Conservation (phyloP, 192 early-diverging fungal genomes). For the Linnemannia exigua region DNA sequence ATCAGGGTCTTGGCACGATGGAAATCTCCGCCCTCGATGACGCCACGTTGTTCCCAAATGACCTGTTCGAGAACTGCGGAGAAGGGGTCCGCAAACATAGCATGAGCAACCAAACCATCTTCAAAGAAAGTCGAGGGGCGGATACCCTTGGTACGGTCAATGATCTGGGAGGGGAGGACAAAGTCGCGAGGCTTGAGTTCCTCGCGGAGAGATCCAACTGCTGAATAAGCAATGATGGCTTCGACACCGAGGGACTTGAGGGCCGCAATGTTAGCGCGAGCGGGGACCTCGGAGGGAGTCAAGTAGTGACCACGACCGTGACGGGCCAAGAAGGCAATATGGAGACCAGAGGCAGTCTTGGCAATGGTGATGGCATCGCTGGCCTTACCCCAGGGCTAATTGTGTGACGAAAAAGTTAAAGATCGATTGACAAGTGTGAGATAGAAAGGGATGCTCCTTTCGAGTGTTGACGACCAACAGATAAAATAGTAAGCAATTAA, state of each 20-base stretch:
- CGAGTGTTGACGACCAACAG: background rate
- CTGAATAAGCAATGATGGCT: slow-evolving; percentile 95
- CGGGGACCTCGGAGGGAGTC: slow-evolving; percentile 92
- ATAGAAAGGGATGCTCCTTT: slow-evolving; percentile 6
- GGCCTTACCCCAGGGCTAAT: slow-evolving; percentile 88
- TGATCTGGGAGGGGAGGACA: slow-evolving; percentile 93
- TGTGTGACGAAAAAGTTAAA: slow-evolving; percentile 6
- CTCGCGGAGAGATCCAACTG: slow-evolving; percentile 95
- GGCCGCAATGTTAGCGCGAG: slow-evolving; percentile 97
- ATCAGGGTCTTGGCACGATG: slow-evolving; percentile 90
- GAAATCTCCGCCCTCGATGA: slow-evolving; percentile 68
- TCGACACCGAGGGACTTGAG: slow-evolving; percentile 94
- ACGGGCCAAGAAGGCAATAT: slow-evolving; percentile 96
- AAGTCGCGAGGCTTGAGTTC: slow-evolving; percentile 96
- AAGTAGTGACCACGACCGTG: slow-evolving; percentile 93
- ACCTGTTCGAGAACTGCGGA: slow-evolving; percentile 79
- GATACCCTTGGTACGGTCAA: slow-evolving; percentile 98
- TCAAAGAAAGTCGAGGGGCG: slow-evolving; percentile 96
- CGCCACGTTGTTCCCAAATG: slow-evolving; percentile 68
- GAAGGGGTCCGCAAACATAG: slow-evolving; percentile 96
- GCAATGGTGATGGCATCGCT: slow-evolving; percentile 90
- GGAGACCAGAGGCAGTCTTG: slow-evolving; percentile 75
- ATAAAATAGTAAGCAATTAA: background rate
- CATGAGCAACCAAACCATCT: slow-evolving; percentile 91
- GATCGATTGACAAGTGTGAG: slow-evolving; percentile 2